Percentiles rank a stretch among this genome's conserved stretches.
These are phyloP conservation scores for Plasmodium knowlesi DNA, from an alignment of 169 alveolate species.

Conservation along the genomic window DNA sequence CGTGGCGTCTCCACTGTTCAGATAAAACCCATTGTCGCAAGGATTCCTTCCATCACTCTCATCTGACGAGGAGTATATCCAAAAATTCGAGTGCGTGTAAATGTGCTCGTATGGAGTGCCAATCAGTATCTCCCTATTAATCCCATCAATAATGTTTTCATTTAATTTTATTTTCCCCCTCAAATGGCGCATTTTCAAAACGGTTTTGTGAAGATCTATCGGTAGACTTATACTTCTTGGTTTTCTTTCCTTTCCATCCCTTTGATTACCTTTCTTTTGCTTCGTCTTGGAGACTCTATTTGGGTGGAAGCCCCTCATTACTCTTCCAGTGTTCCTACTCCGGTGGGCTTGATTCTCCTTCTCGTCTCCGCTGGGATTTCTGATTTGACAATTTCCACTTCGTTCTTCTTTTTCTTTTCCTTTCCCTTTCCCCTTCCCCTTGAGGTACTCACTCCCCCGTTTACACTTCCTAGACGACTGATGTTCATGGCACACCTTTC, in stretches of 20 bases:
- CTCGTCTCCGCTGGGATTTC: not conserved
- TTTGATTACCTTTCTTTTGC: not conserved
- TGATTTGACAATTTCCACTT: too few relatives aligned
- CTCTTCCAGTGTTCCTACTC: not conserved
- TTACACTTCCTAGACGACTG: not conserved
- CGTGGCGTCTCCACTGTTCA: not conserved
- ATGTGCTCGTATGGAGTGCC: conserved; percentile 73
- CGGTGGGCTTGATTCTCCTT: not conserved
- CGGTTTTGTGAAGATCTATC: conserved; percentile 21
- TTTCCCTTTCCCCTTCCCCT: not conserved
- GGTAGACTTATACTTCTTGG: conserved; percentile 71
- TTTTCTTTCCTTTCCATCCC: not conserved
- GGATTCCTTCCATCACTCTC: conserved; percentile 14
- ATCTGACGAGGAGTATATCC: conserved; percentile 69
- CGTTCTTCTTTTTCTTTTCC: not conserved
- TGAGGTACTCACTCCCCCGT: not conserved
- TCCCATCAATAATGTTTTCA: conserved; percentile 64
- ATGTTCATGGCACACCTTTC: not conserved
- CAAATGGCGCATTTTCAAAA: conserved; percentile 26
- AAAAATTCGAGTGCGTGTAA: conserved; percentile 64
- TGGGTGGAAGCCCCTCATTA: not conserved
- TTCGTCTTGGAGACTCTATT: not conserved
- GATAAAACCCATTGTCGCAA: conserved; percentile 21
- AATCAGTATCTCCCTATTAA: conserved; percentile 51
- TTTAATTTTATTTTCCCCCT: conserved; percentile 58